These are phyloP conservation scores for Colletotrichum cuscutae DNA, from an alignment of 2,329 filamentous ascomycete genomes.

Conservation along the genomic window DNA sequence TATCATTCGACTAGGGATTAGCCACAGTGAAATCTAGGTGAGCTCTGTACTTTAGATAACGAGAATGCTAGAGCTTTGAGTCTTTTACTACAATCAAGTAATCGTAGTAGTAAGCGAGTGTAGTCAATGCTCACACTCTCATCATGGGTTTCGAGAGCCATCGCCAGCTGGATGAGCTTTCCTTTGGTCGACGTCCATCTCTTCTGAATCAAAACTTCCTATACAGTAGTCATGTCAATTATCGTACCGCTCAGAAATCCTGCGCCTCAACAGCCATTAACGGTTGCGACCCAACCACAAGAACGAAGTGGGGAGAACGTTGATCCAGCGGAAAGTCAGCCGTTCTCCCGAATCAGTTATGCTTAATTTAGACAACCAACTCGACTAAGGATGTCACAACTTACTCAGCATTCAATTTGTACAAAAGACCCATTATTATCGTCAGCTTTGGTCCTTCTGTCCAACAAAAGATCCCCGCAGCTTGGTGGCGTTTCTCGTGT, in stretches of 20 bases:
- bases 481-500: neutral
- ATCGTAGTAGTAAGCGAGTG: neutral
- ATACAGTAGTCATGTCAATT: neutral
- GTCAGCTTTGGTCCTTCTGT: neutral
- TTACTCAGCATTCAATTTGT: neutral
- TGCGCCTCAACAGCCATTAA: neutral
- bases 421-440: neutral
- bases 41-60: neutral
- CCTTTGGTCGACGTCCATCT: no score
- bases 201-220: neutral
- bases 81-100: no score
- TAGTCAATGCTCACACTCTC: neutral
- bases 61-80: neutral
- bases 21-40: neutral
- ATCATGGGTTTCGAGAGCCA: no score
- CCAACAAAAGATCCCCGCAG: neutral
- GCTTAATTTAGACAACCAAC: neutral
- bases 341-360: constrained; percentile 2
- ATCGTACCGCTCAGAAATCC: neutral
- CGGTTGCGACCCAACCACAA: neutral
- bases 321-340: neutral
- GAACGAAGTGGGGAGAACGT: neutral
- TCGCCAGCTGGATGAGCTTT: no score
- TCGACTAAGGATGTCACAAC: constrained; percentile 5
- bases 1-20: constrained; percentile 35